Evolutionary conservation across 768 basidiomycete species (phyloP), one percentile per base, ranked within the genome.

Genomic region (Brasilioporus rufonigricans): DNA sequence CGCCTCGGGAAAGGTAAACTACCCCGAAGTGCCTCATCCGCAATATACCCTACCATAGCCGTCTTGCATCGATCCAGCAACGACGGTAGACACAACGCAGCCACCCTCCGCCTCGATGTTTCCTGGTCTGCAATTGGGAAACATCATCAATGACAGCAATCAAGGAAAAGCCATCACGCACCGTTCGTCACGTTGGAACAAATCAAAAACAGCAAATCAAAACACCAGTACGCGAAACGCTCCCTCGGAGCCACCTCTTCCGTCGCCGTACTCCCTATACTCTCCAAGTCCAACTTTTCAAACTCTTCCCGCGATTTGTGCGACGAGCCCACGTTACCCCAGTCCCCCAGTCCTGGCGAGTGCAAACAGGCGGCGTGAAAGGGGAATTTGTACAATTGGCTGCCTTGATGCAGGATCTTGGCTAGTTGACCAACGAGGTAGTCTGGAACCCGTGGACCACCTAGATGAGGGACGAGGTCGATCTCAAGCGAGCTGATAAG

Each of bases 211-310:
- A 96, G 67, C 12, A 94, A 73, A 63, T 96, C 93, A 52, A 95
- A 87, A 65, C 90, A 93, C 93, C 93, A 95, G 73, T 91, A 94
- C 8, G 90, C 86, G 66, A 95, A 95, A 9, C 91, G 79, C 67
- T 95, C 93, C 36, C 93, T 75, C 1, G 88, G 86, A 27, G 87
- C 73, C 23, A 83, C 67, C 14, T 72, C 65, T 0, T 81, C 82
- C 11, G 73, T 69, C 36, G 80, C 80, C 3, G 91, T 91, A 32
- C 80, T 86, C 13, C 89, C 90, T 32, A 78, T 59, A 67, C 27
- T 70, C 50, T 74, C 73, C 48, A 71, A 57, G 35, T 76, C 74
- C 46, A 79, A 57, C 40, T 70, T 73, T 51, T 75, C 72, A 47
- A 76, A 72, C 36, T 49, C 73, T 41, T 66, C 62, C 4, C 58